These are phyloP conservation scores for Diaporthe eres DNA, from an alignment of 2,329 filamentous ascomycete genomes.

Conservation along the genomic window DNA sequence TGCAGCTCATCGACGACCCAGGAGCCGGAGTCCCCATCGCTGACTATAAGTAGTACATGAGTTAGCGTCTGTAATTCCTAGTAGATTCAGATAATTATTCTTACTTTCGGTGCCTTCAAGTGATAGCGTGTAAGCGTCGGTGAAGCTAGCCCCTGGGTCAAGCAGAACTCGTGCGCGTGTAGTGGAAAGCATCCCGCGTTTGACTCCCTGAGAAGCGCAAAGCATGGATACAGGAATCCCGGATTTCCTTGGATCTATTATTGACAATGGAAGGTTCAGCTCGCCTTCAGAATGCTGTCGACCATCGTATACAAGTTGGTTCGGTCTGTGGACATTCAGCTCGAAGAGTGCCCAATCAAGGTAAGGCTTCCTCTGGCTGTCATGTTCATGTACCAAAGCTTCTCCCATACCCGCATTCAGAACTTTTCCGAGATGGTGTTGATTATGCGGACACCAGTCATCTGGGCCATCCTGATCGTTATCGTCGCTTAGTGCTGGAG, in stretches of 20 bases:
- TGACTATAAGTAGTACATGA: background rate
- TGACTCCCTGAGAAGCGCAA: background rate
- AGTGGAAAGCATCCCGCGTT: background rate
- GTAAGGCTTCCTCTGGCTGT: background rate
- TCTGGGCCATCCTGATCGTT: background rate
- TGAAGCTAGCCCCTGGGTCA: background rate
- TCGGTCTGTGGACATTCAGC: background rate
- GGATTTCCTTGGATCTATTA: background rate
- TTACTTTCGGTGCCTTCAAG: background rate
- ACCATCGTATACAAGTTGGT: background rate
- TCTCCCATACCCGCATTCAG: background rate
- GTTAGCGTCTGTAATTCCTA: too few species aligned
- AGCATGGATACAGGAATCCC: background rate
- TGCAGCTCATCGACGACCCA: constrained; percentile 9
- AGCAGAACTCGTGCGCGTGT: constrained; percentile 4
- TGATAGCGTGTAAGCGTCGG: background rate
- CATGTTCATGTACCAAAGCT: background rate
- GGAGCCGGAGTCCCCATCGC: constrained; percentile 6
- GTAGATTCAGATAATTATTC: background rate
- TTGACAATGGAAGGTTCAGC: background rate
- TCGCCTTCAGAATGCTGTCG: background rate
- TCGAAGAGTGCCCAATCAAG: constrained; percentile 6
- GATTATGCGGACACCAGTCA: too few species aligned
- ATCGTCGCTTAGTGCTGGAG: background rate
- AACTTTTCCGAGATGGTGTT: background rate